Percentiles rank a stretch among this genome's conserved stretches.
phyloP scores from a whole-genome alignment of 1,284 basidiomycete genomes.

The Flammula alnicola region DNA sequence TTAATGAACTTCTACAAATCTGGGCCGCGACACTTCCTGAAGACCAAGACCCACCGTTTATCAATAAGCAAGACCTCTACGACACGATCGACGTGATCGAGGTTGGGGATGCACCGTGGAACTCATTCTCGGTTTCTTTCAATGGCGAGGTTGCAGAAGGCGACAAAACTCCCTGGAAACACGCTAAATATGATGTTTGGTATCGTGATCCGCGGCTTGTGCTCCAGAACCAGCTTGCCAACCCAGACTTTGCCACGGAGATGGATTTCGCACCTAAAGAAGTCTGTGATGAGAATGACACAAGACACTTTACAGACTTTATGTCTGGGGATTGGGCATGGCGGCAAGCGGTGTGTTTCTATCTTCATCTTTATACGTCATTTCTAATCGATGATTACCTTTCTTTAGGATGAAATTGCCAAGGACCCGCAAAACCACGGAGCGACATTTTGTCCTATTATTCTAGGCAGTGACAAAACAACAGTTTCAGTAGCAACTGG shows the following conservation, averaged over 20 bases:
- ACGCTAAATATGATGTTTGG: conserved; percentile 38
- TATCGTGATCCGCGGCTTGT: conserved; percentile 34
- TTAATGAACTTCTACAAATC: conserved; percentile 18
- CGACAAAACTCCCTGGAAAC: conserved; percentile 41
- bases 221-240: conserved; percentile 32
- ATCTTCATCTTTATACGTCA: not conserved
- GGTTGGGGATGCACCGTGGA: conserved; percentile 13
- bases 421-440: conserved; percentile 28
- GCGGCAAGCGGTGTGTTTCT: conserved; percentile 32
- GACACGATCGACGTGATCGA: conserved; percentile 12
- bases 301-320: conserved; percentile 32
- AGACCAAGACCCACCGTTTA: conserved; percentile 13
- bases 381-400: not conserved
- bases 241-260: conserved; percentile 29
- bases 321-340: conserved; percentile 41
- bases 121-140: conserved; percentile 11
- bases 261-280: conserved; percentile 31
- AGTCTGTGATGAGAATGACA: conserved; percentile 17
- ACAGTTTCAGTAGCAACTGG: conserved; percentile 42
- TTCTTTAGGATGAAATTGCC: conserved; percentile 26
- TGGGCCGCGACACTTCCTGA: conserved; percentile 4
- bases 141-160: conserved; percentile 12
- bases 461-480: conserved; percentile 42
- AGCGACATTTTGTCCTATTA: conserved; percentile 34
- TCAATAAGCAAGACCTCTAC: conserved; percentile 15